These are phyloP conservation scores for Podospora anserina DNA, from an alignment of 495 filamentous ascomycete genomes.

Conservation along the genomic window DNA sequence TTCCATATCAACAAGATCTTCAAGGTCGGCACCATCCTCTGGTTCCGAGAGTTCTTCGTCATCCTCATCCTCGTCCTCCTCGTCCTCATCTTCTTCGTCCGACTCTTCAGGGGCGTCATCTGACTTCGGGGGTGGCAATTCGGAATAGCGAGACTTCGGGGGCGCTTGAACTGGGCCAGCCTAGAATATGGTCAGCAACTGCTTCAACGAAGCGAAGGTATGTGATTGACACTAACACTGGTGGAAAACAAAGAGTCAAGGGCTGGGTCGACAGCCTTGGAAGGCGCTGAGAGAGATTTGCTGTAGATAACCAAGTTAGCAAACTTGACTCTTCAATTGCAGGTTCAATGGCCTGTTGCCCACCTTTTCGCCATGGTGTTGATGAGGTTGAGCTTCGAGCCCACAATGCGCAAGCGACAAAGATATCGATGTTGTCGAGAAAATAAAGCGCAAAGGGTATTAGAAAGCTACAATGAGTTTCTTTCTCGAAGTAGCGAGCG, in stretches of 20 bases:
- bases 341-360: not conserved
- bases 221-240: slow-evolving; percentile 70
- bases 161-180: slow-evolving; percentile 63
- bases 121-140: slow-evolving; percentile 33
- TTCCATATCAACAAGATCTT: slow-evolving; percentile 31
- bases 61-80: slow-evolving; percentile 29
- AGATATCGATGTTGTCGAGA: not conserved
- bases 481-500: not conserved
- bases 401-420: not conserved
- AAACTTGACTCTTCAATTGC: not conserved
- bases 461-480: not conserved
- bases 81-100: slow-evolving; percentile 9
- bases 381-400: not conserved
- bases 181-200: slow-evolving; percentile 42
- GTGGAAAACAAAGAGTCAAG: slow-evolving; percentile 76
- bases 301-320: slow-evolving; percentile 22
- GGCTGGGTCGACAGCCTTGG: slow-evolving; percentile 65
- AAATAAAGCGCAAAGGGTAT: not conserved
- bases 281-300: slow-evolving; percentile 34
- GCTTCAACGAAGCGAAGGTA: not conserved
- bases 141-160: slow-evolving; percentile 50
- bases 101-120: slow-evolving; percentile 16
- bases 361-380: slow-evolving; percentile 31
- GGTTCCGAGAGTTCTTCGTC: slow-evolving; percentile 28
- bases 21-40: slow-evolving; percentile 32